Base-by-base conservation (phyloP, 106 monocot genomes). In the Cymbidium sinense region DNA sequence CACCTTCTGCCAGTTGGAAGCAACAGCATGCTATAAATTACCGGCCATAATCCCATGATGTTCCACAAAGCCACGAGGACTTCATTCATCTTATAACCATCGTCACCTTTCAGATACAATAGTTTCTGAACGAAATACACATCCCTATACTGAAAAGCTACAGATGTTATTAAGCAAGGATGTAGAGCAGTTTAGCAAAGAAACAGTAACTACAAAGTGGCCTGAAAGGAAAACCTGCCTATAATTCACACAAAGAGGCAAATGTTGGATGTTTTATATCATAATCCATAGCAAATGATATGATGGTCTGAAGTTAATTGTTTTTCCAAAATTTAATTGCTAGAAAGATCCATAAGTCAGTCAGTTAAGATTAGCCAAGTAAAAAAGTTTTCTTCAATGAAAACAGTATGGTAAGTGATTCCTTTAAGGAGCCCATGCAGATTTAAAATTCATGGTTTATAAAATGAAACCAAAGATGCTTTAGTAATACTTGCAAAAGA, bases 1-100 rank as follows among this genome's bases (percentile, higher is more conserved):
- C 79, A 99, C 98, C 98, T 99, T 89, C 98, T 88, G 36, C 84
- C 98, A 75, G 78, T 90, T 67, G 98, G 98, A 83, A 95, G 70
- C 20, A 99, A 77, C 70, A 99, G 61, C 92, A 99, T 99, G 84
- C 94, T 86, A 77, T 99, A 99, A 7, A 90, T 76, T 27, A 99
- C 55, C 11, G 98, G 92, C 94, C 94, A 99, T 12, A 99, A 75
- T 55, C 92, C 92, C 98, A 99, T 94, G 33, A 94, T 85, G 79
- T 94, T 90, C 98, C 98, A 99, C 50, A 94, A 39, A 62, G 92
- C 84, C 44, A 99, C 98, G 33, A 99, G 87, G 62, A 94, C 94
- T 70, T 94, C 86, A 81, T 99, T 99, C 98, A 99, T 94, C 70
- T n/a, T 50, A 36, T 94, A 99, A 39, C 92, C 94, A 80, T 99